A percentile compares a stretch with the other conserved stretches of the same genome.
phyloP scores from a whole-genome alignment of 2,329 filamentous ascomycete species.

The Nothopassalora personata region DNA sequence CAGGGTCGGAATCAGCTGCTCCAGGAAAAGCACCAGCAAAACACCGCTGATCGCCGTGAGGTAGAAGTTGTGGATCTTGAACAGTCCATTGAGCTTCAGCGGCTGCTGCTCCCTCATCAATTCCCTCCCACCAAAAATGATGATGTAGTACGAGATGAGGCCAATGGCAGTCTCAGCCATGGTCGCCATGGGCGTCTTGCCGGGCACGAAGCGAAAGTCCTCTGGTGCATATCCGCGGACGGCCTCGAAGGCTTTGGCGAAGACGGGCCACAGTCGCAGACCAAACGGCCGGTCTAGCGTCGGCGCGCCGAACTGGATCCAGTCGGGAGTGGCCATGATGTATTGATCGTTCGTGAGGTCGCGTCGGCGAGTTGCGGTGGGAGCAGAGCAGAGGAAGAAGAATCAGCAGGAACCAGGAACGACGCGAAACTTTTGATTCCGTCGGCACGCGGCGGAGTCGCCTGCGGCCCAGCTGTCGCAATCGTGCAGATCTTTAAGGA shows the following conservation, averaged over 20 bases:
- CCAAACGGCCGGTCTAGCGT: conserved; percentile 90
- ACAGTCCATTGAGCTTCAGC: conserved; percentile 80
- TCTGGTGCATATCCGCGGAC: conserved; percentile 76
- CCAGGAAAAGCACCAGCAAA: conserved; percentile 78
- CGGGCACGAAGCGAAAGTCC: conserved; percentile 77
- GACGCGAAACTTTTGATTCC: not conserved
- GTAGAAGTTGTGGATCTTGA: conserved; percentile 96
- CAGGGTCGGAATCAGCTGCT: conserved; percentile 83
- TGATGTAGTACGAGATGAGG: conserved; percentile 81
- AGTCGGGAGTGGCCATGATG: conserved; percentile 50
- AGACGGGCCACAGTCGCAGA: conserved; percentile 86
- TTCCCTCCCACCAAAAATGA: conserved; percentile 90
- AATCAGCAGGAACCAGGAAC: not conserved
- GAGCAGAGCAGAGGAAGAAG: not conserved
- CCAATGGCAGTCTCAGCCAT: conserved; percentile 74
- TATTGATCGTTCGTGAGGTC: not conserved
- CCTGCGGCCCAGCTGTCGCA: conserved; percentile 6
- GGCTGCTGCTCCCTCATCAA: conserved; percentile 82
- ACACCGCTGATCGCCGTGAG: conserved; percentile 78
- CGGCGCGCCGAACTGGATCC: conserved; percentile 54
- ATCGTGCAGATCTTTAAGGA: conserved; percentile 8
- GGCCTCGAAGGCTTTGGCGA: conserved; percentile 76
- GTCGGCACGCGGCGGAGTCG: conserved; percentile 5
- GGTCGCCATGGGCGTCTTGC: conserved; percentile 84
- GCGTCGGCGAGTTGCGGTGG: not conserved